Base-by-base conservation (phyloP, 176 grass and related monocot species). In the Aegilops umbellulata region DNA sequence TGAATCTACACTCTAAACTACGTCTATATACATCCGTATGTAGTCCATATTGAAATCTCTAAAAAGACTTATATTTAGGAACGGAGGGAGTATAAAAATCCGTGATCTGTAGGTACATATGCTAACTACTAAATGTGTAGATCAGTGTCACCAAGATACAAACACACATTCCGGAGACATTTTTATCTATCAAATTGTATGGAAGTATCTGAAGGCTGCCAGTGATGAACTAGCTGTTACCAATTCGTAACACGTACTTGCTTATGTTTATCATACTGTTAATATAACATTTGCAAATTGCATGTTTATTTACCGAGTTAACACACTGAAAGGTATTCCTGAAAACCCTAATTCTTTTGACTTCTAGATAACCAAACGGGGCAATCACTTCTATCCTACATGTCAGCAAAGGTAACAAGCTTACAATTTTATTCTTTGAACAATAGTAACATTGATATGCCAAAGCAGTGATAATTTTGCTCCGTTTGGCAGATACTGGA, bases 371-470 rank as follows among this genome's bases (percentile, higher is more conserved):
- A 98, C 88, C 88, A 88, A 85, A 95, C 96, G 39, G 96, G 96
- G 42, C 93, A 95, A 68, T 98, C 96, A 77, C 93, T 98, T 94
- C 85, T 98, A 60, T 98, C 96, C 24, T 98, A 95, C 82, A 92
- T 98, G 81, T 94, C 92, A 86, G 93, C 96, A 76, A 98, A 98
- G 96, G 96, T 98, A 92, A 76, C 47, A 82, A 79, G 5, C 38
- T 80, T 80, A 46, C 20, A 25, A 29, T 83, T 85, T 82, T 85
- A 78, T 87, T 49, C 22, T 69, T 74, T 69, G 63, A 55, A 86
- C 31, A 84, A 85, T 15, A 60, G 15, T 82, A 86, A 20, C 74
- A 31, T 85, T 80, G 22, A 84, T 74, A 19, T 82, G 41, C 62
- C 77, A 38, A 76, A 77, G 53, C 38, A 74, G 74, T 62, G 34